Percentiles rank a stretch among this genome's conserved stretches.
phyloP scores from a whole-genome alignment of 106 monocot genomes.

The Posidonia australis region DNA sequence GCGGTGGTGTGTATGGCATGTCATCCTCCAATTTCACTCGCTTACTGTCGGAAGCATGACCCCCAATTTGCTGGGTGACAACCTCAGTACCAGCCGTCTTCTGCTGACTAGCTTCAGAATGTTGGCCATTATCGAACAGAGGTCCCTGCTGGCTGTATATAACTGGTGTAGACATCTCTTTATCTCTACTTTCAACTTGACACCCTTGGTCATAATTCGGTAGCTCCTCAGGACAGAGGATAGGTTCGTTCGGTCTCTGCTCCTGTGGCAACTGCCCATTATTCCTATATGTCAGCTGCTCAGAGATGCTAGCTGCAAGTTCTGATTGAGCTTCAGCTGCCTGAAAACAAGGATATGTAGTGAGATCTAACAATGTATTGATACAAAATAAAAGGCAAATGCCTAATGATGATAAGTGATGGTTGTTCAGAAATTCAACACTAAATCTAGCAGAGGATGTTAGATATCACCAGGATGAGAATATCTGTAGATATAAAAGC shows the following conservation, averaged over 20 bases:
- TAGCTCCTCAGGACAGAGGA: conserved; percentile 1
- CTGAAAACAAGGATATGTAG: conserved; percentile 12
- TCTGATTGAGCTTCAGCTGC: conserved; percentile 21
- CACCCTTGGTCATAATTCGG: conserved; percentile 3
- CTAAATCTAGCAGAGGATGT: neutral
- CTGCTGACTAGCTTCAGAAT: neutral
- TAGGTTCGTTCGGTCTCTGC: conserved; percentile 11
- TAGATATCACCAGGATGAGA: no score
- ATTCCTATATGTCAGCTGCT: neutral
- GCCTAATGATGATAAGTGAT: neutral
- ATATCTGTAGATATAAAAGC: neutral
- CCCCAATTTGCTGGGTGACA: neutral
- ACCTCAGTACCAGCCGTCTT: neutral
- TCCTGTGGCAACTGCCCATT: neutral
- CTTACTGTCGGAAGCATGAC: neutral
- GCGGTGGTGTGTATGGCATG: neutral
- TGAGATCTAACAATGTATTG: neutral
- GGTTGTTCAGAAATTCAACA: no score
- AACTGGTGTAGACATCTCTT: neutral
- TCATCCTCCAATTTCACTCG: conserved; percentile 7
- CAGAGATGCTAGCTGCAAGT: conserved; percentile 11
- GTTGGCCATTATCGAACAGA: neutral
- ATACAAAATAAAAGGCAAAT: no score
- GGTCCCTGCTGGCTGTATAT: conserved; percentile 4
- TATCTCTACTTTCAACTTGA: neutral